Evolutionary conservation across 192 early-diverging fungal genomes (phyloP), one percentile per base, ranked within the genome.

Genomic region (Tieghemiomyces parasiticus): DNA sequence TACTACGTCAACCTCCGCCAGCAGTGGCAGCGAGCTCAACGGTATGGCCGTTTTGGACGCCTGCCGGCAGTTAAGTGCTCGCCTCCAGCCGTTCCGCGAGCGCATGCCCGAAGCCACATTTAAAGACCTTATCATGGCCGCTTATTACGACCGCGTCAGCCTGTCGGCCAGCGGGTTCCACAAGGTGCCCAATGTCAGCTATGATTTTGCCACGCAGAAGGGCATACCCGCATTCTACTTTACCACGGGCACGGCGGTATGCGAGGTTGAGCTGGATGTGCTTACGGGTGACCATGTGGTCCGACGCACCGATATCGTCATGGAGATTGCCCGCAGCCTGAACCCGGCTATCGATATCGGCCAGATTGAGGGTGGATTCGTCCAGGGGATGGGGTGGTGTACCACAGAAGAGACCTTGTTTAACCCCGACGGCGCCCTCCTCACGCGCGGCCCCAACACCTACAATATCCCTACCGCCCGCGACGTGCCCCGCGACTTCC

Each of bases 401-500:
- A 91, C 91, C 1, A 75, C 84, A 10, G 91, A 93, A 59, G 89
- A 93, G 65, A 83, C 82, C 46, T 68, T 93, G 33, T 77, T 83
- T 66, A 82, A 71, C 60, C 88, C 88, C 3, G 80, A 71, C 45
- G 91, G 91, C 30, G 72, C 77, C n/a, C 55, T 89, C 32, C 76
- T 89, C 60, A 91, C 91, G 0, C 75, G 81, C 45, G 91, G 91
- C 3, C 91, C 91, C 4, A 86, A 88, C 28, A 79, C 76, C 58
- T 93, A 93, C 79, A 93, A 93, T 73, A 85, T 93, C 62, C 89
- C 88, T 6, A 85, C 83, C 0, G 88, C 89, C 68, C 74, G 81
- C 56, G 86, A 88, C 65, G 86, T 88, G 58, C 89, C 91, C 9
- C 74, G 83, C 33, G 87, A 88, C 63, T 89, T 93, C 63, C 76